Base-by-base conservation (phyloP, 306 rosid species). In the Hylodesmum podocarpum region DNA sequence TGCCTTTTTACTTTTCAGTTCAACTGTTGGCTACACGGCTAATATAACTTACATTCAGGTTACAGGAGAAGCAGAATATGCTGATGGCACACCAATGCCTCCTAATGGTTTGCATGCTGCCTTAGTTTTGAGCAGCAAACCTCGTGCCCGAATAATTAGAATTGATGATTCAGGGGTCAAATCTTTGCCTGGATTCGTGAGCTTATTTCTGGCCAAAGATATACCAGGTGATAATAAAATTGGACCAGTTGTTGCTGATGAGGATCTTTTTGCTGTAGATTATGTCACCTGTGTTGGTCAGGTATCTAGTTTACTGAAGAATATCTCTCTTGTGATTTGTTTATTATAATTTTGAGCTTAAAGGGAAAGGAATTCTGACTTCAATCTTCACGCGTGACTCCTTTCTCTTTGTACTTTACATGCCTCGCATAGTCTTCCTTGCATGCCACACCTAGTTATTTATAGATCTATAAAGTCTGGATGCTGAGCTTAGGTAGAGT, bases 41-140 rank as follows among this genome's bases (percentile, higher is more conserved):
- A 31, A 78, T 63, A 66, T 54, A 53, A 81, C 80, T 74, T 78
- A 29, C 73, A 63, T 47, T 65, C 84, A 95, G 98, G 97, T 92
- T 71, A 87, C 97, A 55, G 98, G 98, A 70, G 97, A 89, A 84
- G 98, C 97, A 55, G 91, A 86, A 83, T 95, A 95, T 84, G 87
- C 89, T 15, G 98, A 89, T 78, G 98, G 92, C 78, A 73, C 82
- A 50, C 87, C 78, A 37, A 64, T 90, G 81, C 92, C 97, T 80
- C 84, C 84, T 44, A 88, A 86, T 66, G 86, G 96, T 83, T 78
- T 91, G 86, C 98, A 95, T 82, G 97, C 97, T 66, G 93, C 92
- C 81, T 86, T 95, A 34, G 81, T 95, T 72, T 78, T 95, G 90
- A 95, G 97, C 86, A 84, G 54, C 79, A 92, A 86, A 76, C 95